Conservation (phyloP, 495 filamentous ascomycete species). For the Cairneyella variabilis region DNA sequence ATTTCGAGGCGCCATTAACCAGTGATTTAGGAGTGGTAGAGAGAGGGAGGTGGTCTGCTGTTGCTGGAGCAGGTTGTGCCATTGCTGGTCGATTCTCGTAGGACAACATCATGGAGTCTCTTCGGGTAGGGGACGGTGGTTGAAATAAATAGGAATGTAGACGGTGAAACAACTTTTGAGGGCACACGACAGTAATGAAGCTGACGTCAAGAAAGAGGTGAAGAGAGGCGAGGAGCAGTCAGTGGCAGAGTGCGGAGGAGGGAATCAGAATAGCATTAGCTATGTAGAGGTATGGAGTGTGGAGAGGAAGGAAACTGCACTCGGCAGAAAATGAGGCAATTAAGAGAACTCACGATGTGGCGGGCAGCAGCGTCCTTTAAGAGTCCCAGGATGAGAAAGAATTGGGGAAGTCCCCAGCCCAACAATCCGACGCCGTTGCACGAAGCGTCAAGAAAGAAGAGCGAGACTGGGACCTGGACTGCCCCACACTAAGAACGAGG, state of each 20-base stretch:
- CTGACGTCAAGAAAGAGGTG: background rate
- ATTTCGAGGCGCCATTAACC: slow-evolving; percentile 8
- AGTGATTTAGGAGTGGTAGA: background rate
- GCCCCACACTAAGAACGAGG: slow-evolving; percentile 4
- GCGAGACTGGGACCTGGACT: background rate
- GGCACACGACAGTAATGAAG: slow-evolving; percentile 8
- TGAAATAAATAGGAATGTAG: background rate
- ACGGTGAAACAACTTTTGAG: too few species aligned
- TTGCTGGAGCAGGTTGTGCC: slow-evolving; percentile 3
- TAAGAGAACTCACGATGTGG: slow-evolving; percentile 22
- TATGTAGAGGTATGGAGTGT: background rate
- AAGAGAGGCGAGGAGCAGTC: background rate
- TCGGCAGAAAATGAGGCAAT: slow-evolving; percentile 22
- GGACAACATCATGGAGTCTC: slow-evolving; percentile 22
- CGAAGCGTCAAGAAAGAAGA: background rate
- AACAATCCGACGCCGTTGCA: slow-evolving; percentile 9
- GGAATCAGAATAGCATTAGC: background rate
- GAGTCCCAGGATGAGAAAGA: background rate
- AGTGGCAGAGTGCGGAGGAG: background rate
- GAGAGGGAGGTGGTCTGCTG: slow-evolving; percentile 18
- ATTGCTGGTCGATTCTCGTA: slow-evolving; percentile 21
- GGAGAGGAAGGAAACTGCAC: background rate
- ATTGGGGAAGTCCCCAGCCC: too few species aligned
- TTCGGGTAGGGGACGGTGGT: background rate
- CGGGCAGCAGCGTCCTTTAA: slow-evolving; percentile 15